Evolutionary conservation across 768 basidiomycete species (phyloP).

Genomic region (Trametes coccinea): DNA sequence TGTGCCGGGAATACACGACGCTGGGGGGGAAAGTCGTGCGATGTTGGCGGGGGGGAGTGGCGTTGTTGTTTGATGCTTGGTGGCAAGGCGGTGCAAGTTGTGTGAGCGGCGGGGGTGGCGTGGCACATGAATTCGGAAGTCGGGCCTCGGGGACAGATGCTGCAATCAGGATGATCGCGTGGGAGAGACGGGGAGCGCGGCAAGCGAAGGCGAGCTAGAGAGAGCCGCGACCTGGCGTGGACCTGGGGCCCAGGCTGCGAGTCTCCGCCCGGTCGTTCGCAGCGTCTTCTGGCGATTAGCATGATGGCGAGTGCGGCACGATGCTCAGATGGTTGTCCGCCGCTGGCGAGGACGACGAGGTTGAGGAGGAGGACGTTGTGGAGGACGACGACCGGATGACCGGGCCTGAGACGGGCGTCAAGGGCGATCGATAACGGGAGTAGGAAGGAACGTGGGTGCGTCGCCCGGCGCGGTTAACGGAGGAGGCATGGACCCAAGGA

Average conservation of each 20-base stretch:
- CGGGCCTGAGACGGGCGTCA: conserved; percentile 12
- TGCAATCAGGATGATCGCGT: background rate
- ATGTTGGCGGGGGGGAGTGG: no score
- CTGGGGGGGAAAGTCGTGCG: no score
- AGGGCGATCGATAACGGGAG: conserved; percentile 21
- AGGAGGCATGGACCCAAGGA: background rate
- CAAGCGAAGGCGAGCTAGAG: background rate
- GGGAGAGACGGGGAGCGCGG: background rate
- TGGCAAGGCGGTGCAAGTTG: no score
- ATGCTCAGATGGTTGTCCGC: background rate
- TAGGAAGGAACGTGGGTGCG: conserved; percentile 13
- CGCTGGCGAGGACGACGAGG: background rate
- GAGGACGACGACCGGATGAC: background rate
- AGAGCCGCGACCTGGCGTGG: conserved; percentile 2
- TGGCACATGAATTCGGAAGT: no score
- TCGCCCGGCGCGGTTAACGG: background rate
- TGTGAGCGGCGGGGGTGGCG: no score
- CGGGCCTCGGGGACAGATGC: background rate
- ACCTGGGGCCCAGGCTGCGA: background rate
- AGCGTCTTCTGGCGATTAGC: background rate
- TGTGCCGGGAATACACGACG: no score
- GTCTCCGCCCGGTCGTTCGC: background rate
- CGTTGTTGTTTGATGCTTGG: no score
- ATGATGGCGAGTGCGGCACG: conserved; percentile 1
- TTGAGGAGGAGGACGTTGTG: background rate